These are phyloP conservation scores for Salvia hispanica DNA, from an alignment of 257 asterid genomes.

Conservation along the genomic window DNA sequence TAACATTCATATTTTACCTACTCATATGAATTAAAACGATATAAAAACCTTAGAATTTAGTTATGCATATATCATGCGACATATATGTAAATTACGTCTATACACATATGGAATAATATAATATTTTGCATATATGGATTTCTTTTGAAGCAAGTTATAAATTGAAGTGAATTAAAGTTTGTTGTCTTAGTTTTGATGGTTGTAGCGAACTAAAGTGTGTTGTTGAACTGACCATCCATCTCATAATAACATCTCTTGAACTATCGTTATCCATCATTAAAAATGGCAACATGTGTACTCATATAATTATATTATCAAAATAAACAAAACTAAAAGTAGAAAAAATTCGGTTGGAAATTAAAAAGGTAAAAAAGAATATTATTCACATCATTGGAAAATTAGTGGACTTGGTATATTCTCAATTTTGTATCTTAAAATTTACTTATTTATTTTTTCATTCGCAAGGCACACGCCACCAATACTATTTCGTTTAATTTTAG, in stretches of 20 bases:
- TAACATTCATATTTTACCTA: too few species aligned
- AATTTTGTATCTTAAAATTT: neutral
- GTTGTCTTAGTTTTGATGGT: constrained; percentile 44
- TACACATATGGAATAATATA: too few species aligned
- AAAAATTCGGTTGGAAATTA: constrained; percentile 2
- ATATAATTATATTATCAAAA: neutral
- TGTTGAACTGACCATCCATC: constrained; percentile 58
- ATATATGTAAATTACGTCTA: too few species aligned
- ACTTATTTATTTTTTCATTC: neutral
- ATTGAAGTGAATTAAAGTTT: neutral
- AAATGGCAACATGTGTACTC: constrained; percentile 14
- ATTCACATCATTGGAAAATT: neutral
- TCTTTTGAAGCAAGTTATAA: constrained; percentile 18
- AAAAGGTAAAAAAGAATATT: constrained; percentile 21
- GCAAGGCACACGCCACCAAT: neutral
- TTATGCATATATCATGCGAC: too few species aligned
- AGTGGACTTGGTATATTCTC: constrained; percentile 18
- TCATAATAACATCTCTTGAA: constrained; percentile 30
- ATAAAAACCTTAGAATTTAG: too few species aligned
- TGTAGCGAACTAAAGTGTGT: constrained; percentile 51
- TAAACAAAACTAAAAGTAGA: constrained; percentile 16
- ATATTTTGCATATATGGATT: neutral
- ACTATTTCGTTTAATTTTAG: neutral
- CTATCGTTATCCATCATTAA: constrained; percentile 31
- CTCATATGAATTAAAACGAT: too few species aligned